Percentiles rank a stretch among this genome's conserved stretches.
phyloP scores from a whole-genome alignment of 1,284 basidiomycete species.

The Sanghuangporus sanghuang region DNA sequence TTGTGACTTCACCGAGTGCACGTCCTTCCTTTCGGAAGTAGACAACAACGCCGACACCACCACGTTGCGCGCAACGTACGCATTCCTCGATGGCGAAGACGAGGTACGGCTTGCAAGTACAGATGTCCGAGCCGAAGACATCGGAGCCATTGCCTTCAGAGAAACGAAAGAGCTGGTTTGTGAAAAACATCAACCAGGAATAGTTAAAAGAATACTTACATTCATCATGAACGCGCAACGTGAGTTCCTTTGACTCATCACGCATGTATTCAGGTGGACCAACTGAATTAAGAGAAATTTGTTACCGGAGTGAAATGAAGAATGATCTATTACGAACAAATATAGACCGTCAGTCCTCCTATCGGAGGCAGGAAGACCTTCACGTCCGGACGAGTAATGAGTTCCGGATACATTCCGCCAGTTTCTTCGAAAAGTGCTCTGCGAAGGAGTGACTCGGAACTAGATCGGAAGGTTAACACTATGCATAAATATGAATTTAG shows the following conservation, averaged over 20 bases:
- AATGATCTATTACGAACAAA: slow-evolving; percentile 47
- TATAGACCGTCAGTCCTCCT: slow-evolving; percentile 88
- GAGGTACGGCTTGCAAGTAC: slow-evolving; percentile 93
- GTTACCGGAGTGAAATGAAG: slow-evolving; percentile 12
- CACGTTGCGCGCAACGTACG: slow-evolving; percentile 80
- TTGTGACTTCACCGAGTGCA: slow-evolving; percentile 89
- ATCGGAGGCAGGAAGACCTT: slow-evolving; percentile 96
- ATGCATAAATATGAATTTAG: slow-evolving; percentile 1
- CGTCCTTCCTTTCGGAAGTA: slow-evolving; percentile 96
- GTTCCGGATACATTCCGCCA: slow-evolving; percentile 94
- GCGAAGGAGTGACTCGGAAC: slow-evolving; percentile 80
- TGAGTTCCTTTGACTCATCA: slow-evolving; percentile 82
- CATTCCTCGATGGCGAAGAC: slow-evolving; percentile 93
- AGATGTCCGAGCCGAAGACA: slow-evolving; percentile 90
- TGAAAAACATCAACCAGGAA: not conserved
- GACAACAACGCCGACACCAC: slow-evolving; percentile 88
- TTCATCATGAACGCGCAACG: slow-evolving; percentile 91
- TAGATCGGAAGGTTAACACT: slow-evolving; percentile 26
- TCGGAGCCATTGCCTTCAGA: slow-evolving; percentile 72
- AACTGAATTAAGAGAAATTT: slow-evolving; percentile 39
- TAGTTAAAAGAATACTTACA: slow-evolving; percentile 46
- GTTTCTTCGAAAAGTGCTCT: slow-evolving; percentile 92
- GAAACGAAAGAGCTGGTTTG: slow-evolving; percentile 1
- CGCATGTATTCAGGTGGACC: slow-evolving; percentile 76
- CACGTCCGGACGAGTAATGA: slow-evolving; percentile 92